Base-by-base conservation (phyloP, 257 asterid genomes). In the Forsythia viridissima region DNA sequence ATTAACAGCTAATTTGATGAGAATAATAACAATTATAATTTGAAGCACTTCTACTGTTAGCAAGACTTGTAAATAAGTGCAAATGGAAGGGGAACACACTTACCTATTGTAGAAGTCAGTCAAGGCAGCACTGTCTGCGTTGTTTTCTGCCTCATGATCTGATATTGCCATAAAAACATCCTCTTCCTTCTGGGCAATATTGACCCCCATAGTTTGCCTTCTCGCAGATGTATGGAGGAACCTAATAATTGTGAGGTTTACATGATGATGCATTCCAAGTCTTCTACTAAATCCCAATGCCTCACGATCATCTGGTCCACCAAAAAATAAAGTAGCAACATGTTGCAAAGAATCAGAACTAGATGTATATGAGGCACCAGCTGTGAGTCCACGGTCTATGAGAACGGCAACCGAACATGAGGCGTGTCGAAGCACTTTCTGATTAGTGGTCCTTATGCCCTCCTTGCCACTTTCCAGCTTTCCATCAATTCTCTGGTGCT, bases 281-380 rank as follows among this genome's bases (percentile, higher is more conserved):
- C 97, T 91, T 79, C 84, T 92, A 41, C 99, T 88, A n/a, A 96
- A 85, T 34, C 97, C 99, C 81, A 96, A 75, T 0, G 99, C 99
- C 81, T 96, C 99, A 6, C 98, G 96, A 55, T 96, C 99, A 61
- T 96, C 99, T 0, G 97, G 96, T 41, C 99, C 98, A 3, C 99
- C 99, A 65, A 96, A 93, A 76, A 93, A 96, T 83, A 96, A 79
- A 77, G 93, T 83, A 2, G 97, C 98, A 5, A 94, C 84, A 72
- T 96, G 98, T 68, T 91, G 96, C 86, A 93, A 74, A 18, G 95
- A 87, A 8, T 89, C 96, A 8, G 89, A 71, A 66, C 84, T 89
- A 1, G 91, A 75, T 2, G 85, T 57, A 6, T 74, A 76, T 16
- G 87, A 78, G n/a, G 85, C 39, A 6, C 93, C 93, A 2, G 92